phyloP scores from a whole-genome alignment of 179 eudicot genomes.

The Carnegiea gigantea region DNA sequence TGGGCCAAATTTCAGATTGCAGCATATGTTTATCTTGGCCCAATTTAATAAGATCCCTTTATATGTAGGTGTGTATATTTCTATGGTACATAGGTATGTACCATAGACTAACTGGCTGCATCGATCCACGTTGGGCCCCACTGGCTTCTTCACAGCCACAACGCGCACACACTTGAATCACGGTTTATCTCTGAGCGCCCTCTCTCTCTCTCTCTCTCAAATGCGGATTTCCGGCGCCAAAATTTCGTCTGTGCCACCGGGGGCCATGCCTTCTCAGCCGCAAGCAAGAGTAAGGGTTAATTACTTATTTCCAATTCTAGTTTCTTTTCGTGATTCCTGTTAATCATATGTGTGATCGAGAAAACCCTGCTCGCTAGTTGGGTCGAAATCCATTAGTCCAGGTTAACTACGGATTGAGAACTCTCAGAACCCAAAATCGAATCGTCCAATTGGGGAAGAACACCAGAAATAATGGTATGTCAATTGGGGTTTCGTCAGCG shows the following conservation, averaged over 20 bases:
- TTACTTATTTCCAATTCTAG: neutral
- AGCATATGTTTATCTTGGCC: too few species aligned
- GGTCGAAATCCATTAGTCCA: neutral
- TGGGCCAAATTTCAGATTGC: too few species aligned
- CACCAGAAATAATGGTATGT: slow-evolving; percentile 20
- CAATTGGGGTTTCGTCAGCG: slow-evolving; percentile 27
- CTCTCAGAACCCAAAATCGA: slow-evolving; percentile 3
- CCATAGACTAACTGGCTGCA: too few species aligned
- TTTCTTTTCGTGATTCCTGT: neutral
- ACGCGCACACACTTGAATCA: neutral
- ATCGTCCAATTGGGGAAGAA: slow-evolving; percentile 10
- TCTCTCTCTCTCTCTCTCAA: neutral
- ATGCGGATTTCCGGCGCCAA: neutral
- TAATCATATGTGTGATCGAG: neutral
- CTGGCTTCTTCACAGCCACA: neutral
- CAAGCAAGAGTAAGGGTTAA: neutral
- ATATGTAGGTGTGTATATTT: too few species aligned
- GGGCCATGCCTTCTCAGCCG: neutral
- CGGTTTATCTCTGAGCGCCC: neutral
- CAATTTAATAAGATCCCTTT: too few species aligned
- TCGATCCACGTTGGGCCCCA: neutral
- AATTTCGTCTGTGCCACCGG: neutral
- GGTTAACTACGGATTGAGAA: neutral
- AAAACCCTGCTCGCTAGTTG: neutral
- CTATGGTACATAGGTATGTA: too few species aligned